Evolutionary conservation across 208 protist species (phyloP).

Genomic region (Acanthamoeba rhysodes): DNA sequence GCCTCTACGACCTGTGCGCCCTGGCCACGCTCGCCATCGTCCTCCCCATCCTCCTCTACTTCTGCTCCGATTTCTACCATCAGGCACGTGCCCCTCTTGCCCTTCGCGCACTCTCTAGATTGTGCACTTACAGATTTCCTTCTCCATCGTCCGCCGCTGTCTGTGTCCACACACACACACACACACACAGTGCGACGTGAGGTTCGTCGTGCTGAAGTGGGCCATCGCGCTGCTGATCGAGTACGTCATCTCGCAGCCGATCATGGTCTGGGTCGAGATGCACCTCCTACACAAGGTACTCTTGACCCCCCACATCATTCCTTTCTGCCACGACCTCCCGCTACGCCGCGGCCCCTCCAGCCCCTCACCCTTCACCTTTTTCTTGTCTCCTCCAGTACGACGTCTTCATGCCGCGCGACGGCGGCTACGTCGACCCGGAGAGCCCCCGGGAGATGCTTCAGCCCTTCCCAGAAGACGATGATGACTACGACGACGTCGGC

Average conservation of each 20-base stretch:
- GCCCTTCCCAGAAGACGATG: constrained; percentile 2
- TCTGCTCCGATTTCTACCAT: constrained; percentile 67
- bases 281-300: constrained; percentile 1
- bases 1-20: constrained; percentile 55
- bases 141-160: too few relatives aligned
- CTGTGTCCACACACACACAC: background rate
- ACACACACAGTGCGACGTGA: background rate
- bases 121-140: background rate
- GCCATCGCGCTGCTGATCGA: constrained; percentile 8
- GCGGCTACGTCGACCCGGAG: background rate
- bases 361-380: too few relatives aligned
- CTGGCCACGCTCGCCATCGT: constrained; percentile 49
- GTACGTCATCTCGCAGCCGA: constrained; percentile 49
- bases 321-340: too few relatives aligned
- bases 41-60: constrained; percentile 27
- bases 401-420: constrained; percentile 28
- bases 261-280: constrained; percentile 55
- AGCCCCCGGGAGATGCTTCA: background rate
- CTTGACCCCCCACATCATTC: too few relatives aligned
- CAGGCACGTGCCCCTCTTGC: background rate
- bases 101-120: background rate
- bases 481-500: constrained; percentile 36
- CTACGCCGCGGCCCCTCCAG: too few relatives aligned
- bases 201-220: constrained; percentile 63
- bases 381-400: constrained; percentile 1